Evolutionary conservation across 2,329 filamentous ascomycete genomes (phyloP).

Genomic region (Sporothrix pallida): DNA sequence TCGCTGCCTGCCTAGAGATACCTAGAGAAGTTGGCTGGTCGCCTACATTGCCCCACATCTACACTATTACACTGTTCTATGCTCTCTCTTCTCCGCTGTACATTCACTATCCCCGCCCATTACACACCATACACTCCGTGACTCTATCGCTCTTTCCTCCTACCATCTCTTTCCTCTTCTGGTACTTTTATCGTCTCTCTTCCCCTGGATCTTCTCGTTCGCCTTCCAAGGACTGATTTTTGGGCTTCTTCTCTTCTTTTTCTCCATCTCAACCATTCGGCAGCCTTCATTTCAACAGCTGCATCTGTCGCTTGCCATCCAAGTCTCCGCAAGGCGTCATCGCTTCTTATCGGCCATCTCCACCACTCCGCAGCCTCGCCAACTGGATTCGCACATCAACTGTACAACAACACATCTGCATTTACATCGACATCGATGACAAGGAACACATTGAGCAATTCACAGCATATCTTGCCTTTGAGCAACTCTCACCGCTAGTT

Average conservation of each 20-base stretch:
- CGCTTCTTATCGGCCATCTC: background rate
- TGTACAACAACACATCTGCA: background rate
- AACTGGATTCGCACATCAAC: background rate
- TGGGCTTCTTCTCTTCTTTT: background rate
- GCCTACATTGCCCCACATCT: constrained; percentile 20
- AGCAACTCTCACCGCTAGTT: background rate
- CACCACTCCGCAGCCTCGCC: background rate
- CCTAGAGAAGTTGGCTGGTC: background rate
- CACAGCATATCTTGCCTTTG: background rate
- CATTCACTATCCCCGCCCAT: constrained; percentile 28
- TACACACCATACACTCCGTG: background rate
- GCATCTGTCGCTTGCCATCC: background rate
- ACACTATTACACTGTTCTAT: background rate
- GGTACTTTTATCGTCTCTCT: background rate
- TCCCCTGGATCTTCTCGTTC: background rate
- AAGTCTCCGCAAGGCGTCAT: background rate
- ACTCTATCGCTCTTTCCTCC: constrained; percentile 25
- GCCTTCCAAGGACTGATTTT: background rate
- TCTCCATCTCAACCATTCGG: background rate
- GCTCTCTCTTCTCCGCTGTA: background rate
- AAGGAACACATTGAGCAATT: background rate
- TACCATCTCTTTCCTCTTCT: constrained; percentile 19
- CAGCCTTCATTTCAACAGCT: background rate
- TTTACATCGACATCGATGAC: background rate
- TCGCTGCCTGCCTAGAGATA: constrained; percentile 20